A percentile compares a stretch with the other conserved stretches of the same genome.
Evolutionary conservation across 2,329 filamentous ascomycete species (phyloP).

Genomic region (Blastomyces silverae): DNA sequence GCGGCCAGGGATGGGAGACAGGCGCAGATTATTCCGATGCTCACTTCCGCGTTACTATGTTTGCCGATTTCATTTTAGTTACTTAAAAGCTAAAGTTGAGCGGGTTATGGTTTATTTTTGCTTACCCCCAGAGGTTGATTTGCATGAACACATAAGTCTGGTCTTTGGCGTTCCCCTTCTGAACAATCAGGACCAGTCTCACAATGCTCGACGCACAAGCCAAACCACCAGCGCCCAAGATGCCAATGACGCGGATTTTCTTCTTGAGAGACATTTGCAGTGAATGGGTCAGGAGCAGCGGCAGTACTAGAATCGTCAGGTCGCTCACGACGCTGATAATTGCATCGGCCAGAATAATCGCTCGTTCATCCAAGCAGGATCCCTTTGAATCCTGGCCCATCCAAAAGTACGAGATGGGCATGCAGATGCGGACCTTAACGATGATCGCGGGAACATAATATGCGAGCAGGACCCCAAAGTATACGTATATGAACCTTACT

Average conservation of each 20-base stretch:
- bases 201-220: constrained; percentile 29
- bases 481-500: constrained; percentile 35
- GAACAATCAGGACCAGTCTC: constrained; percentile 26
- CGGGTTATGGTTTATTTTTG: constrained; percentile 24
- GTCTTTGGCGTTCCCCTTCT: constrained; percentile 25
- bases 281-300: constrained; percentile 42
- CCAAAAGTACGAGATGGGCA: constrained; percentile 42
- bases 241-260: constrained; percentile 41
- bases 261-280: constrained; percentile 44
- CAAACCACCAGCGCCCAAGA: constrained; percentile 45
- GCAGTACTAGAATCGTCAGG: constrained; percentile 47
- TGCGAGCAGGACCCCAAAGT: constrained; percentile 34
- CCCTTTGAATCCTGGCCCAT: constrained; percentile 22
- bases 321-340: constrained; percentile 56
- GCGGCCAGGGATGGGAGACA: constrained; percentile 37
- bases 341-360: constrained; percentile 48
- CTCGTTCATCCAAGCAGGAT: constrained; percentile 27
- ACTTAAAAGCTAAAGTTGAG: constrained; percentile 26
- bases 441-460: constrained; percentile 42
- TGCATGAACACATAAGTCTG: constrained; percentile 28
- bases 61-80: constrained; percentile 28
- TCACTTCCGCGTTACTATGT: constrained; percentile 35
- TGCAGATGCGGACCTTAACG: constrained; percentile 41
- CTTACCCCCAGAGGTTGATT: constrained; percentile 30
- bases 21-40: constrained; percentile 38